These are phyloP conservation scores for Phytopythium chamaehyphon DNA, from an alignment of 352 stramenopile genomes.

Conservation along the genomic window DNA sequence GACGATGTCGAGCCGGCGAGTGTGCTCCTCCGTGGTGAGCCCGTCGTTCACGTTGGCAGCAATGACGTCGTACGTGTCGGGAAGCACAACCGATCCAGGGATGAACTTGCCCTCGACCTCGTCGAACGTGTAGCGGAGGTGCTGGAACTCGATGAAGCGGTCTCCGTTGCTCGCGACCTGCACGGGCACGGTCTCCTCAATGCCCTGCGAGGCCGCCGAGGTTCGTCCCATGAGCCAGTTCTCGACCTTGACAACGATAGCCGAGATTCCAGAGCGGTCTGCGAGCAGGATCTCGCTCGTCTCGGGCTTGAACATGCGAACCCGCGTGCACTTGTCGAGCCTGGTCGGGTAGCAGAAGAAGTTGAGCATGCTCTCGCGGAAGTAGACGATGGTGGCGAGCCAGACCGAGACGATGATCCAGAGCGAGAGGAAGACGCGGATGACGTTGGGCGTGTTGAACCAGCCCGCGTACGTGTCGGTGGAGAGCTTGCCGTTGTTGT, in stretches of 20 bases:
- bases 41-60: constrained; percentile 34
- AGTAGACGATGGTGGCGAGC: constrained; percentile 42
- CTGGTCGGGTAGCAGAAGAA: constrained; percentile 51
- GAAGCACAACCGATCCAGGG: constrained; percentile 41
- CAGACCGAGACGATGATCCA: constrained; percentile 56
- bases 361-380: constrained; percentile 41
- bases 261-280: constrained; percentile 51
- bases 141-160: constrained; percentile 54
- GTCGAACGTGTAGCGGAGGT: constrained; percentile 59
- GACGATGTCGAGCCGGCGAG: constrained; percentile 38
- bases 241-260: constrained; percentile 49
- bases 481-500: constrained; percentile 52
- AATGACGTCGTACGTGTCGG: constrained; percentile 43
- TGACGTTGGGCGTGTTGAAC: constrained; percentile 47
- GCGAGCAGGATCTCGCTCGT: constrained; percentile 49
- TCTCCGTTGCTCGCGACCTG: constrained; percentile 25
- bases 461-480: constrained; percentile 37
- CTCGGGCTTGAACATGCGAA: constrained; percentile 60
- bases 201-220: constrained; percentile 20
- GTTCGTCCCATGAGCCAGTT: constrained; percentile 36
- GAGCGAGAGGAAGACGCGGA: constrained; percentile 57
- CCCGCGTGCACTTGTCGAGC: constrained; percentile 39
- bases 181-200: constrained; percentile 52
- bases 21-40: constrained; percentile 31
- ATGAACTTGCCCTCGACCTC: constrained; percentile 43